phyloP scores from a whole-genome alignment of 768 basidiomycete species.

The Suillus plorans region DNA sequence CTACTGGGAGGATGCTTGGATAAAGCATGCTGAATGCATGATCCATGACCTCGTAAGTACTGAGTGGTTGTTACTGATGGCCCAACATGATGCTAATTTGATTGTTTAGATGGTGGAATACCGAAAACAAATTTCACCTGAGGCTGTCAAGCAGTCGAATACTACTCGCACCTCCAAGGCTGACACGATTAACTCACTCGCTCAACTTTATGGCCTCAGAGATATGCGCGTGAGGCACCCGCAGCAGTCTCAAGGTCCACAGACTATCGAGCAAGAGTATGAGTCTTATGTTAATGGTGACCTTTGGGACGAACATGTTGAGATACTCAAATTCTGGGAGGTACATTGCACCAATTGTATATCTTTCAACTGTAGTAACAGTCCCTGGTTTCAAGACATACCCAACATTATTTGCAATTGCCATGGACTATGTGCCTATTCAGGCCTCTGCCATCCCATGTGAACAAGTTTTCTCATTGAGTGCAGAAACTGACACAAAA shows the following conservation, averaged over 20 bases:
- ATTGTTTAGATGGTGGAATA: not conserved
- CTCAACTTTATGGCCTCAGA: no score
- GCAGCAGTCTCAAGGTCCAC: not conserved
- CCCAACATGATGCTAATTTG: not conserved
- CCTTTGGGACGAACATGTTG: not conserved
- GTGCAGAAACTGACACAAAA: conserved; percentile 5
- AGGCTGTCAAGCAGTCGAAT: not conserved
- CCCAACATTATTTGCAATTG: not conserved
- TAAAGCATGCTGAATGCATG: not conserved
- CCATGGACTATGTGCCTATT: conserved; percentile 4
- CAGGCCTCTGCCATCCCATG: conserved; percentile 25
- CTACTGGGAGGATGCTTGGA: not conserved
- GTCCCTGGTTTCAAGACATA: not conserved
- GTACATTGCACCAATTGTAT: not conserved
- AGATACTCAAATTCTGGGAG: not conserved
- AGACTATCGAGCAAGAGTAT: not conserved
- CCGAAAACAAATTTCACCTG: not conserved
- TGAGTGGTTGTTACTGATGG: not conserved
- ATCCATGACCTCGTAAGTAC: not conserved
- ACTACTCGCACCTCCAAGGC: not conserved
- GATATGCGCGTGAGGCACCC: not conserved
- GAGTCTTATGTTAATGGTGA: conserved; percentile 3
- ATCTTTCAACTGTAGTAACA: not conserved
- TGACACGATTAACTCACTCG: not conserved
- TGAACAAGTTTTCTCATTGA: conserved; percentile 22